phyloP scores from a whole-genome alignment of 805 yeast species.

The Sugiyamaella lignohabitans region DNA sequence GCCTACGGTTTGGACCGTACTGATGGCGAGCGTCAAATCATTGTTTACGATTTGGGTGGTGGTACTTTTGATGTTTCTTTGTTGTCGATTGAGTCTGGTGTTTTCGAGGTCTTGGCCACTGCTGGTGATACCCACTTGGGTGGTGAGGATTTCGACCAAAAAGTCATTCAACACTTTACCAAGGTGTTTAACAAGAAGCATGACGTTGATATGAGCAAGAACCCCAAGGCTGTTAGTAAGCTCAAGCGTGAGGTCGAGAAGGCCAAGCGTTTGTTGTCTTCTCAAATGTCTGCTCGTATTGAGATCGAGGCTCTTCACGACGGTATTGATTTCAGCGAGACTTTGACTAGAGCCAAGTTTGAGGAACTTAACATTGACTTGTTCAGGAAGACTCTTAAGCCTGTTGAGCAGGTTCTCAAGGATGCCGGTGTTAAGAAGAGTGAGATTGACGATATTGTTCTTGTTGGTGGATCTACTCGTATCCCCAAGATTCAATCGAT shows the following conservation, averaged over 20 bases:
- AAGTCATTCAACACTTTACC: conserved; percentile 80
- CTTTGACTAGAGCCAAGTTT: conserved; percentile 94
- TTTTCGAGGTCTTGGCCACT: conserved; percentile 86
- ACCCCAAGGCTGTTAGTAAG: conserved; percentile 84
- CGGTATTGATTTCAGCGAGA: conserved; percentile 92
- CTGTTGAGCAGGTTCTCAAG: conserved; percentile 91
- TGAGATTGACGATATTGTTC: conserved; percentile 88
- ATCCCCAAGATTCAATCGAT: conserved; percentile 97
- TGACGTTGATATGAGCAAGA: conserved; percentile 71
- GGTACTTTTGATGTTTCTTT: conserved; percentile 94
- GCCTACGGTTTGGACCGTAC: conserved; percentile 86
- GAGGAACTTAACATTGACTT: conserved; percentile 92
- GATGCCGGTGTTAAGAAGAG: conserved; percentile 86
- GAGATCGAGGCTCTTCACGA: conserved; percentile 94
- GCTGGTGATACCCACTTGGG: conserved; percentile 97
- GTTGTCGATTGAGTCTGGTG: conserved; percentile 83
- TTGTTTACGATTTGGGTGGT: conserved; percentile 94
- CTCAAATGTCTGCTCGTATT: conserved; percentile 91
- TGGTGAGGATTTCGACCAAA: conserved; percentile 93
- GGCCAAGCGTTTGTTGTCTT: conserved; percentile 93
- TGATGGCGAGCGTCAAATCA: conserved; percentile 78
- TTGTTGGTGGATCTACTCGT: conserved; percentile 99
- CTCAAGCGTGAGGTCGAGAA: conserved; percentile 96
- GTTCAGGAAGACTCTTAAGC: conserved; percentile 90
- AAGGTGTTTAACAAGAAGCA: conserved; percentile 87